Percentiles rank a stretch among this genome's conserved stretches.
Evolutionary conservation across 2,329 filamentous ascomycete genomes (phyloP).

Genomic region (Trichothecium sympodiale): DNA sequence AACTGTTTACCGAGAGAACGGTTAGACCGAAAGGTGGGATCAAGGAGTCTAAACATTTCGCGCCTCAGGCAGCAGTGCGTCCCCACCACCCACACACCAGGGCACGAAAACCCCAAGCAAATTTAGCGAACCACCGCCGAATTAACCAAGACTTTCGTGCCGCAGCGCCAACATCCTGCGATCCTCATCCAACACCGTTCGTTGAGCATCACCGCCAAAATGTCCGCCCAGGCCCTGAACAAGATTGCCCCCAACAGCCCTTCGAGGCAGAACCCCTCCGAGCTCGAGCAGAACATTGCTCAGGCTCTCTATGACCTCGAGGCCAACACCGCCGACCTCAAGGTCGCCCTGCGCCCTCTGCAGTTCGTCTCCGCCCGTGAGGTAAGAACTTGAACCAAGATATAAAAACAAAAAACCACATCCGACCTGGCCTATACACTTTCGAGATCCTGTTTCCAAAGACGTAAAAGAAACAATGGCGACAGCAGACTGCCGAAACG

Average conservation of each 20-base stretch:
- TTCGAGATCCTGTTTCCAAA: constrained; percentile 34
- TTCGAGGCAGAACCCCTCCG: constrained; percentile 88
- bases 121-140: constrained; percentile 20
- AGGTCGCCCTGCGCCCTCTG: constrained; percentile 88
- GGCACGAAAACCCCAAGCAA: constrained; percentile 28
- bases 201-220: constrained; percentile 29
- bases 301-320: constrained; percentile 97
- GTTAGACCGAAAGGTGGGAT: constrained; percentile 3
- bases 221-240: constrained; percentile 68
- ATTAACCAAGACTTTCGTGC: constrained; percentile 18
- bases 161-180: constrained; percentile 6
- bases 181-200: constrained; percentile 12
- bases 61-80: constrained; percentile 9
- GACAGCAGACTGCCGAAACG: constrained; percentile 9
- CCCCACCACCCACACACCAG: constrained; percentile 8
- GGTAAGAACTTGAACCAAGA: constrained; percentile 59
- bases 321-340: constrained; percentile 98
- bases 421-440: constrained; percentile 8
- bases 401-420: constrained; percentile 10
- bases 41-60: constrained; percentile 1
- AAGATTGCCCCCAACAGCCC: constrained; percentile 98
- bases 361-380: constrained; percentile 98
- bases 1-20: constrained; percentile 3
- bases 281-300: constrained; percentile 96
- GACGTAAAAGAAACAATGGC: constrained; percentile 20